These are phyloP conservation scores for Kwoniella dejecticola DNA, from an alignment of 768 basidiomycete genomes.

Conservation along the genomic window DNA sequence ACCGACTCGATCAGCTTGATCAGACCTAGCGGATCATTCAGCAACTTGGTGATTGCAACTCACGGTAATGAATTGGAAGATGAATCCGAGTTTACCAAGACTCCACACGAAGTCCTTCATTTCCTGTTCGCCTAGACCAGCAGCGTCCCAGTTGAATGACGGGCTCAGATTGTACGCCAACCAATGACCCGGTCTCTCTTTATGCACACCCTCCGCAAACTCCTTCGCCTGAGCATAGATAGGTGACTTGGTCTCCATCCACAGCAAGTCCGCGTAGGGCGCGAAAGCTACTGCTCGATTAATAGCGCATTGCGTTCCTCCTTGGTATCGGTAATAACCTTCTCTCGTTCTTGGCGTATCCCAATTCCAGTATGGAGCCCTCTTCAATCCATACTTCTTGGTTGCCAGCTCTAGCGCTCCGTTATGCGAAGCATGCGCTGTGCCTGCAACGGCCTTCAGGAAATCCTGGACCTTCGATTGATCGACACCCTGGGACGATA, in stretches of 20 bases:
- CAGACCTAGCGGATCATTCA: background rate
- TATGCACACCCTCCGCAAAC: constrained; percentile 82
- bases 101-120: constrained; percentile 90
- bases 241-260: constrained; percentile 78
- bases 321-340: constrained; percentile 96
- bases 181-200: constrained; percentile 76
- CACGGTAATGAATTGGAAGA: constrained; percentile 79
- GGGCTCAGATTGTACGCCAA: constrained; percentile 94
- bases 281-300: constrained; percentile 90
- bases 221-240: constrained; percentile 87
- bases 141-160: constrained; percentile 69
- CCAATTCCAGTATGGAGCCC: constrained; percentile 89
- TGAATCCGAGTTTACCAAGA: constrained; percentile 90
- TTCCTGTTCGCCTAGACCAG: constrained; percentile 78
- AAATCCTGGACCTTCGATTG: constrained; percentile 65
- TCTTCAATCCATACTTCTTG: constrained; percentile 66
- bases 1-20: background rate
- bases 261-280: constrained; percentile 68
- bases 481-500: constrained; percentile 59
- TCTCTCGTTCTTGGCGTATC: constrained; percentile 90
- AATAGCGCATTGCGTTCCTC: constrained; percentile 91
- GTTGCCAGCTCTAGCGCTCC: constrained; percentile 74
- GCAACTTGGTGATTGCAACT: background rate
- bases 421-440: constrained; percentile 69
- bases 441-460: constrained; percentile 54